Evolutionary conservation across 1,284 basidiomycete species (phyloP).

Genomic region (Naganishia sp.): DNA sequence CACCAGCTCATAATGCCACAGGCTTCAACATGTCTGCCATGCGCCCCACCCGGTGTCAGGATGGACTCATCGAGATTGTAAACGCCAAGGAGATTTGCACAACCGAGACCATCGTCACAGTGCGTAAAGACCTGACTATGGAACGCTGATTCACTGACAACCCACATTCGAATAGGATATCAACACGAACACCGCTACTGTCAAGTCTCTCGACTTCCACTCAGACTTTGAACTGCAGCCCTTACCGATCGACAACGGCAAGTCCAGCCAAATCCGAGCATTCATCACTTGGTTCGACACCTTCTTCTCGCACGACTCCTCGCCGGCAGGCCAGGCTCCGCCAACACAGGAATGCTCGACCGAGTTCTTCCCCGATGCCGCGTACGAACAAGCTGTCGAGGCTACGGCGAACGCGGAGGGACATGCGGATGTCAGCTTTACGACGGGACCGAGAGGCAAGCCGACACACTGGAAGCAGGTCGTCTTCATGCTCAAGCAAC

Average conservation of each 20-base stretch:
- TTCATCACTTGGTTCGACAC: conserved; percentile 94
- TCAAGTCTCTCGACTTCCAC: conserved; percentile 74
- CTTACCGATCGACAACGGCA: conserved; percentile 60
- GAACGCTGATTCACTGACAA: not conserved
- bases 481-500: conserved; percentile 78
- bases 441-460: conserved; percentile 77
- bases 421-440: conserved; percentile 70
- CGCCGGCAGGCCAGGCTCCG: conserved; percentile 37
- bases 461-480: conserved; percentile 99
- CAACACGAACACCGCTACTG: conserved; percentile 64
- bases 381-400: conserved; percentile 38
- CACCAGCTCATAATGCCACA: conserved; percentile 44
- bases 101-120: conserved; percentile 68
- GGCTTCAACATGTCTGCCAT: conserved; percentile 84
- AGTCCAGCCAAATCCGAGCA: conserved; percentile 69
- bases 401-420: conserved; percentile 41
- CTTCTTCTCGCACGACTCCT: conserved; percentile 73
- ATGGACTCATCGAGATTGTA: conserved; percentile 80
- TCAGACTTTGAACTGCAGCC: conserved; percentile 66
- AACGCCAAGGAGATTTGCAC: conserved; percentile 70
- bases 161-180: conserved; percentile 61
- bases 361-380: conserved; percentile 43
- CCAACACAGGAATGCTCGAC: conserved; percentile 35
- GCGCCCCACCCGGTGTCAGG: conserved; percentile 65
- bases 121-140: conserved; percentile 43